A percentile compares a stretch with the other conserved stretches of the same genome.
phyloP scores from a whole-genome alignment of 495 filamentous ascomycete species.

The Viridothelium virens region DNA sequence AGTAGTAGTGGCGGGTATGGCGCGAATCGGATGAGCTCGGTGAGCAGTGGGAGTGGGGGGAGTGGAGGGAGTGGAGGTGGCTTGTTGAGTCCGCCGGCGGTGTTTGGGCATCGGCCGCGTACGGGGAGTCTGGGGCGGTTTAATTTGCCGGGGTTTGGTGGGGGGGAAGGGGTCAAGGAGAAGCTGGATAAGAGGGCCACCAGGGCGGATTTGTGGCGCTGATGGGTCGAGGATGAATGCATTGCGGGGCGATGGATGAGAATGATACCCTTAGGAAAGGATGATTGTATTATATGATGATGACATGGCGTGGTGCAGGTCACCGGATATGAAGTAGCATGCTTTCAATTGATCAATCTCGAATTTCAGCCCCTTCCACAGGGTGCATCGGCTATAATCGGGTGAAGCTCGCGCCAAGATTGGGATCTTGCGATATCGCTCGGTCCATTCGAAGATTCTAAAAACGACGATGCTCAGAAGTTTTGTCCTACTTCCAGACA shows the following conservation, averaged over 20 bases:
- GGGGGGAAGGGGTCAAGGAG: constrained; percentile 11
- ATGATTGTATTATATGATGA: background rate
- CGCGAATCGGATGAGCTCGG: constrained; percentile 13
- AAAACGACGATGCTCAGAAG: too few relatives aligned
- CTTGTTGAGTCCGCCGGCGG: constrained; percentile 22
- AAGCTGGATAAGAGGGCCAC: constrained; percentile 25
- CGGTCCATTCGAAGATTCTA: too few relatives aligned
- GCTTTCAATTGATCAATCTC: background rate
- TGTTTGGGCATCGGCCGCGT: background rate
- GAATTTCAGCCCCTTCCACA: background rate
- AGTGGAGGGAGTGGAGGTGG: constrained; percentile 16
- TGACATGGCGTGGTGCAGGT: background rate
- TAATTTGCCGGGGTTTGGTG: constrained; percentile 6
- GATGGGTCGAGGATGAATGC: constrained; percentile 13
- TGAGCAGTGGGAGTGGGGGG: constrained; percentile 22
- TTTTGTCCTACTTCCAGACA: too few relatives aligned
- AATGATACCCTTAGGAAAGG: background rate
- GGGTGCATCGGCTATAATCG: background rate
- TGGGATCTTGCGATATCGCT: too few relatives aligned
- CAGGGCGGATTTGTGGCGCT: constrained; percentile 31
- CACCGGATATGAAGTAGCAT: background rate
- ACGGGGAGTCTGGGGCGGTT: constrained; percentile 17
- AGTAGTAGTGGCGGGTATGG: constrained; percentile 5
- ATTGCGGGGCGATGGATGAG: background rate
- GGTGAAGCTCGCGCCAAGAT: background rate